Conservation (phyloP, 169 alveolate genomes). For the Plasmodium knowlesi region DNA sequence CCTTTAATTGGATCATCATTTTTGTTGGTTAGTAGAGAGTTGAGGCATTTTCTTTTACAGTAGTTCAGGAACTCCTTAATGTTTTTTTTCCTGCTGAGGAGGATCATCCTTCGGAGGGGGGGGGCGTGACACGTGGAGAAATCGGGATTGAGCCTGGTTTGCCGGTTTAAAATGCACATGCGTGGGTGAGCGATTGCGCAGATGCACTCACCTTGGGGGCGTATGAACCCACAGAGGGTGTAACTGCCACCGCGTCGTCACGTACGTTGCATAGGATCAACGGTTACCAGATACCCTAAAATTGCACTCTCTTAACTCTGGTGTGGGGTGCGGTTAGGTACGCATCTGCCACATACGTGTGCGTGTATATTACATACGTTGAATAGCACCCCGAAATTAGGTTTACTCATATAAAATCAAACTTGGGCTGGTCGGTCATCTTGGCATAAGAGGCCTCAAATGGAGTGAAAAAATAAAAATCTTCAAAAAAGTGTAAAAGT, state of each 20-base stretch:
- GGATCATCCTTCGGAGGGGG: background rate
- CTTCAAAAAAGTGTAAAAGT: background rate
- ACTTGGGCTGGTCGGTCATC: background rate
- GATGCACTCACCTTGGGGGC: background rate
- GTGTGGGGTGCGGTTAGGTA: background rate
- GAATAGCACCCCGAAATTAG: background rate
- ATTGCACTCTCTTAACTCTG: background rate
- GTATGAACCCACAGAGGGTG: background rate
- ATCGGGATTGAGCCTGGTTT: background rate
- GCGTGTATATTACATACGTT: background rate
- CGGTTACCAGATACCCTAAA: background rate
- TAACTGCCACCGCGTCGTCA: background rate
- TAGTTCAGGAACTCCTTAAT: slow-evolving; percentile 17
- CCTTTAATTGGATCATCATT: slow-evolving; percentile 5
- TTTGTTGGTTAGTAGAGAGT: slow-evolving; percentile 17
- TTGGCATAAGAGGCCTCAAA: background rate
- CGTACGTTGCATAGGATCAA: background rate
- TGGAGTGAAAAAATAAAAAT: background rate
- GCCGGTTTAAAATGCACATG: background rate
- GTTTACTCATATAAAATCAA: background rate
- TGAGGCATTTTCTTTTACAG: slow-evolving; percentile 34
- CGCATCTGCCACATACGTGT: background rate
- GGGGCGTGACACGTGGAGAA: background rate
- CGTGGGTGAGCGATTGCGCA: background rate
- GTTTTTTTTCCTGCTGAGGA: slow-evolving; percentile 24